Evolutionary conservation across 148 eudicot genomes (phyloP).

Genomic region (Oxyria digyna): DNA sequence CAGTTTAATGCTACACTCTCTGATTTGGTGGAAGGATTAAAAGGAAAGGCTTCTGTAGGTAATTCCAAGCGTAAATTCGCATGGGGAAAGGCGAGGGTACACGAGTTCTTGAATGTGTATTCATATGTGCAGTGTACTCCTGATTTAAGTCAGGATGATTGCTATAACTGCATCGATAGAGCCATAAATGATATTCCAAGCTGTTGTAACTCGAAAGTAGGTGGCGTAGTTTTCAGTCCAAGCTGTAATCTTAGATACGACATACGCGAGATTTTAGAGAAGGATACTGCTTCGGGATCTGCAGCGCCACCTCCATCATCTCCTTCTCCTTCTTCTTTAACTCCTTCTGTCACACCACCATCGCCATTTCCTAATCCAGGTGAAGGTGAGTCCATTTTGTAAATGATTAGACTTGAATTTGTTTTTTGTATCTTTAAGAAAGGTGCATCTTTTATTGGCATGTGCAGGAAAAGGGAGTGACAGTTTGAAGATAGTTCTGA

Average conservation of each 20-base stretch:
- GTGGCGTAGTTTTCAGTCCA: constrained; percentile 1
- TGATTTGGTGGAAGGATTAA: constrained; percentile 6
- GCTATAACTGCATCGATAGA: constrained; percentile 10
- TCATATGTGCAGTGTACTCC: constrained; percentile 16
- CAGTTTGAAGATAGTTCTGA: background rate
- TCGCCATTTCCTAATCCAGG: constrained; percentile 4
- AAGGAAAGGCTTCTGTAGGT: background rate
- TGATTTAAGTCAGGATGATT: constrained; percentile 10
- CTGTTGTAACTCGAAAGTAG: background rate
- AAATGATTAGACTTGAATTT: background rate
- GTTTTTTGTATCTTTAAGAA: background rate
- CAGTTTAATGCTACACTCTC: constrained; percentile 11
- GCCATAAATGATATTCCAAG: background rate
- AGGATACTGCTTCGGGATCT: background rate
- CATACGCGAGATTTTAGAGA: background rate
- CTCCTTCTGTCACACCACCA: too few species aligned
- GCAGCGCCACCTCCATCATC: background rate
- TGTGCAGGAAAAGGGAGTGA: constrained; percentile 11
- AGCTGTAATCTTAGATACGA: constrained; percentile 16
- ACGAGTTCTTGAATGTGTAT: background rate
- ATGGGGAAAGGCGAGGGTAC: background rate
- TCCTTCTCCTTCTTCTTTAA: background rate
- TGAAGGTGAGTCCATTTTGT: background rate
- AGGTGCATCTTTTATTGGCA: background rate
- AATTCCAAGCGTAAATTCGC: constrained; percentile 15